Conservation (phyloP, 768 basidiomycete genomes). For the Mycena polygramma region DNA sequence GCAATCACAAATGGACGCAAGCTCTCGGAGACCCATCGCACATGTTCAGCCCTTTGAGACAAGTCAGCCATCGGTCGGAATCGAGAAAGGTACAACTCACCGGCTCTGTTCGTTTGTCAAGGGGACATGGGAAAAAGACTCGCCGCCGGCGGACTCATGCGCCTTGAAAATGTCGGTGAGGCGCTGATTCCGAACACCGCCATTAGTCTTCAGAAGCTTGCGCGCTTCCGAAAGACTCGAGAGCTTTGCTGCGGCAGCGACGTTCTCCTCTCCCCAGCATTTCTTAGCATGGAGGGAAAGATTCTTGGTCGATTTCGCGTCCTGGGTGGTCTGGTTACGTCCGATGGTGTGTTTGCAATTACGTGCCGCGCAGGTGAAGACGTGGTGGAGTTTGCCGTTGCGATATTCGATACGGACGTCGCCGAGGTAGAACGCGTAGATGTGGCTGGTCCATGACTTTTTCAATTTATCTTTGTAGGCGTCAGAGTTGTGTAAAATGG, state of each 20-base stretch:
- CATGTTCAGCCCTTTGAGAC: constrained; percentile 44
- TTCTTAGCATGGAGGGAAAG: constrained; percentile 44
- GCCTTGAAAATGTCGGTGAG: no score
- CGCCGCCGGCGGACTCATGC: neutral
- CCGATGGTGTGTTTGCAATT: no score
- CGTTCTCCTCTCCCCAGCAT: constrained; percentile 50
- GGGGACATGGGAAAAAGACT: neutral
- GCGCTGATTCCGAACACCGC: neutral
- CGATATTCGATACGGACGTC: no score
- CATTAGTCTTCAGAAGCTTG: neutral
- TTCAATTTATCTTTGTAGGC: neutral
- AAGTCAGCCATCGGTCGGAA: neutral
- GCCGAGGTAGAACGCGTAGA: no score
- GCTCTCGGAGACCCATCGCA: constrained; percentile 53
- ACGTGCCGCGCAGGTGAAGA: no score
- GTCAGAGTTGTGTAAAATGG: neutral
- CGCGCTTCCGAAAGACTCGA: constrained; percentile 10
- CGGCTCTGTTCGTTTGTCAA: neutral
- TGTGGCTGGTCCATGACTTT: no score
- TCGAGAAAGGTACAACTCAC: neutral
- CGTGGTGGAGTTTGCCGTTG: no score
- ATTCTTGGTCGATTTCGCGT: constrained; percentile 45
- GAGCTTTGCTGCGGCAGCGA: neutral
- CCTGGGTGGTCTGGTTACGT: no score
- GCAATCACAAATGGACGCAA: constrained; percentile 51